A percentile compares a stretch with the other conserved stretches of the same genome.
Evolutionary conservation across 2,329 filamentous ascomycete species (phyloP).

Genomic region (Talaromyces albobiverticillius): DNA sequence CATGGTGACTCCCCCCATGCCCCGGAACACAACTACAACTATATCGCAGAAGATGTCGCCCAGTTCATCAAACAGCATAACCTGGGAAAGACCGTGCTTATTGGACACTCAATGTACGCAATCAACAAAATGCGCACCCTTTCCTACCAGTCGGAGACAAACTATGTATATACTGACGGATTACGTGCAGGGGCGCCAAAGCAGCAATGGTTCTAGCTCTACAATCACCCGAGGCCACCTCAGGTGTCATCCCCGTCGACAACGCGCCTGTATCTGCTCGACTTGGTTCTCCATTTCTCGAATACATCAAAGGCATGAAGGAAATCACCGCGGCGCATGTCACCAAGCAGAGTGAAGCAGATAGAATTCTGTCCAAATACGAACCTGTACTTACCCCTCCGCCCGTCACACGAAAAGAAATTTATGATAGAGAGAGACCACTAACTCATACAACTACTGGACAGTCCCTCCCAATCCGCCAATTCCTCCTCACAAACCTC

Average conservation of each 20-base stretch:
- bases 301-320: constrained; percentile 82
- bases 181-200: constrained; percentile 73
- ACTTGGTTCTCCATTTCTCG: constrained; percentile 70
- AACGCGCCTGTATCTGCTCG: constrained; percentile 84
- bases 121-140: not conserved
- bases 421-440: not conserved
- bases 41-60: constrained; percentile 80
- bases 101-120: constrained; percentile 86
- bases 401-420: not conserved
- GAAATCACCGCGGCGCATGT: constrained; percentile 69
- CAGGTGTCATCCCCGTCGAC: constrained; percentile 77
- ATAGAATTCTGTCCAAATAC: constrained; percentile 71
- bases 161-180: constrained; percentile 6
- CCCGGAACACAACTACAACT: constrained; percentile 70
- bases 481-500: constrained; percentile 89
- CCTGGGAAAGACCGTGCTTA: constrained; percentile 69
- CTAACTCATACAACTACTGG: no score
- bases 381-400: constrained; percentile 54
- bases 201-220: constrained; percentile 85
- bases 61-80: constrained; percentile 71
- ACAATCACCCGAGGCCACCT: constrained; percentile 63
- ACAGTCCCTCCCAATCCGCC: constrained; percentile 70
- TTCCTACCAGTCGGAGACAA: not conserved
- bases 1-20: constrained; percentile 87
- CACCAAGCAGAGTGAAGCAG: constrained; percentile 71